phyloP scores from a whole-genome alignment of 306 rosid species.

The Betula pendula region DNA sequence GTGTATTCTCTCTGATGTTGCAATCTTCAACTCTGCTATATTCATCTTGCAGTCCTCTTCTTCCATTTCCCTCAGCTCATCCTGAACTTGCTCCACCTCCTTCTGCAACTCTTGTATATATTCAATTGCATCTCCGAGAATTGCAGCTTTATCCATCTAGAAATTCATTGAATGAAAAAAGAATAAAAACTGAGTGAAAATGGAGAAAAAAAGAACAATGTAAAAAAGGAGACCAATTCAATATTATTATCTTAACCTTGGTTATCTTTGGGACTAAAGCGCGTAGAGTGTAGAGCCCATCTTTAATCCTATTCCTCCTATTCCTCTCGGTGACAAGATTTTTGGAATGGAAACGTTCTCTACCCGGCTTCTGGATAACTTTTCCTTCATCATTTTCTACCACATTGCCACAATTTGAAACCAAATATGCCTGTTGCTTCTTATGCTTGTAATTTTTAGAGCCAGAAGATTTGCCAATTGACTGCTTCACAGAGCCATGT shows the following conservation, averaged over 20 bases:
- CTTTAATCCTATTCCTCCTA: constrained; percentile 68
- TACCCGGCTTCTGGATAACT: constrained; percentile 26
- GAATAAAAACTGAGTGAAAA: constrained; percentile 14
- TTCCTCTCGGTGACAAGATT: constrained; percentile 79
- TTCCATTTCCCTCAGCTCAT: constrained; percentile 54
- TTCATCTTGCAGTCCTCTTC: constrained; percentile 37
- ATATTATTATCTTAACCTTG: constrained; percentile 50
- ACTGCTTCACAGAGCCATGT: constrained; percentile 24
- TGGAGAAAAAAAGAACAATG: background rate
- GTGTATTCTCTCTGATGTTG: constrained; percentile 10
- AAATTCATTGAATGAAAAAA: constrained; percentile 15
- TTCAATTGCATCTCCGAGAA: constrained; percentile 63
- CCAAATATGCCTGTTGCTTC: constrained; percentile 29
- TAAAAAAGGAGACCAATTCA: background rate
- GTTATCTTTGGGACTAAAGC: constrained; percentile 81
- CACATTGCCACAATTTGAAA: constrained; percentile 25
- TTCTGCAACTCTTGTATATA: constrained; percentile 63
- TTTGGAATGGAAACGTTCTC: constrained; percentile 49
- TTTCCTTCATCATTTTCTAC: constrained; percentile 36
- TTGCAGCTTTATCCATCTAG: constrained; percentile 79
- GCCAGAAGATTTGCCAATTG: constrained; percentile 25
- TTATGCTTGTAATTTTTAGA: constrained; percentile 21
- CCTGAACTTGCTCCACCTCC: constrained; percentile 43
- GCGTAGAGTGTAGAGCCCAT: constrained; percentile 55
- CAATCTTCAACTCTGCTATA: constrained; percentile 21